Evolutionary conservation across 2,329 filamentous ascomycete genomes (phyloP).

Genomic region (Penicillium sp.): DNA sequence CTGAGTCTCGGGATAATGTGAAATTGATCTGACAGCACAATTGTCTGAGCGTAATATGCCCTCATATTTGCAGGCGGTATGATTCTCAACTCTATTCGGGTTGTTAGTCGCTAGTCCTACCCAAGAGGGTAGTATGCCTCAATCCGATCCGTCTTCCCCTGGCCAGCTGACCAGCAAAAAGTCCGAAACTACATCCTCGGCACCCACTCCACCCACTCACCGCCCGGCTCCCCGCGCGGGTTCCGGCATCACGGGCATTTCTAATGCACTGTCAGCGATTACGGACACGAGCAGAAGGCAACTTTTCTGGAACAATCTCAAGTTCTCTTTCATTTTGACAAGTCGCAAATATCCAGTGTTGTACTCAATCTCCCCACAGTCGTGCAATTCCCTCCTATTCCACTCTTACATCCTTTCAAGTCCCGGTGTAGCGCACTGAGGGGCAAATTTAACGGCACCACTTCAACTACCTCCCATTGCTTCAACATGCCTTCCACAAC

Average conservation of each 20-base stretch:
- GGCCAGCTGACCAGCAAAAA: background rate
- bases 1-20: background rate
- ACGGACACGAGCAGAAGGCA: slow-evolving; percentile 6
- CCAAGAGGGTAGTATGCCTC: background rate
- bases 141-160: background rate
- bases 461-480: background rate
- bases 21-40: background rate
- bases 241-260: slow-evolving; percentile 23
- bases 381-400: background rate
- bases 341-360: background rate
- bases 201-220: slow-evolving; percentile 6
- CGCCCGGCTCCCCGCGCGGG: slow-evolving; percentile 24
- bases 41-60: background rate
- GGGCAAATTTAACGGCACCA: slow-evolving; percentile 23
- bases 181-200: background rate
- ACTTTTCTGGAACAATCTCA: slow-evolving; percentile 11
- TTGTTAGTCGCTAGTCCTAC: background rate
- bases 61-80: no score
- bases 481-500: slow-evolving; percentile 38
- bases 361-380: background rate
- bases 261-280: slow-evolving; percentile 29
- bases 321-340: background rate
- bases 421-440: slow-evolving; percentile 24
- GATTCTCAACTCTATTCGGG: no score
- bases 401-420: slow-evolving; percentile 1